Base-by-base conservation (phyloP, 108 stramenopile species). In the Cyclotella cryptica region DNA sequence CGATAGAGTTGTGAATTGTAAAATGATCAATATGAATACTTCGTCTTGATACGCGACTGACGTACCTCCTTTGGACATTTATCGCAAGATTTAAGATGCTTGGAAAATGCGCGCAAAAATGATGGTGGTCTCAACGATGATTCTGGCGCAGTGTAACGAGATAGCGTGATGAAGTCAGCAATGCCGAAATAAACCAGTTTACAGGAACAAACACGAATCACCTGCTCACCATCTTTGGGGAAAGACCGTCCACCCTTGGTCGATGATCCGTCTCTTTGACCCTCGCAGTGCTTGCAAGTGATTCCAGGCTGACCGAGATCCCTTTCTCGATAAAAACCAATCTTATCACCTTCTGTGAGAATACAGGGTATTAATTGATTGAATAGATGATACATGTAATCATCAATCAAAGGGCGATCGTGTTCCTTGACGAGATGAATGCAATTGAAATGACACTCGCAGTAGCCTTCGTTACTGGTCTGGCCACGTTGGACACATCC, bases 211-310 rank as follows among this genome's bases (percentile, higher is more conserved):
- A 17, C 47, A 9, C 18, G n/a, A n/a, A 7, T 49, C 35, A 2
- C 6, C n/a, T 24, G 24, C 60, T 61, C 35, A 61, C 60, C 60
- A 17, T 13, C 60, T 89, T 13, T 90, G 87, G 72, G 90, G 88
- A 35, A 89, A 93, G 9, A 89, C 61, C 15, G 90, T 88, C 8
- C 35, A 35, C 85, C 88, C 73, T 89, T 89, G 4, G 85, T 84
- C 0, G 88, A 89, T 4, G 88, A 89, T 6, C 35, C 35, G 4
- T 6, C 35, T 35, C 6, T 35, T 35, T 35, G 53, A 17, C 92
- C 92, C n/a, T 90, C 85, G 71, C 92, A 93, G 28, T 88, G 86
- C 35, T 74, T 85, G 59, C 92, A 93, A 17, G 90, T 89, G 0
- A 93, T 54, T 63, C 92, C 90, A 24, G 84, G 88, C 63, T 90